Evolutionary conservation across 148 eudicot species (phyloP).

Genomic region (Camellia japonica): DNA sequence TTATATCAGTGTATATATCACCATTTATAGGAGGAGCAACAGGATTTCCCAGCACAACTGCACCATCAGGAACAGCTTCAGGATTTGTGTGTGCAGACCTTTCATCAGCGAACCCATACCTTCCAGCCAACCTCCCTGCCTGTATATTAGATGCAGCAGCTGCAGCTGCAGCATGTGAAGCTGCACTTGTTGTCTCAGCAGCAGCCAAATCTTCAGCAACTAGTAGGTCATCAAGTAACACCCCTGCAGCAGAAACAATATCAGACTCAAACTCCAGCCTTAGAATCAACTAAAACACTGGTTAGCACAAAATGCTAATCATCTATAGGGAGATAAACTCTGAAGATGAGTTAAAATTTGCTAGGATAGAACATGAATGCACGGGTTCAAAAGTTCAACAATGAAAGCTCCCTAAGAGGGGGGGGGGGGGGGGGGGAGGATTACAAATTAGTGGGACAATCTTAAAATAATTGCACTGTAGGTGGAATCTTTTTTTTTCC

Average conservation of each 20-base stretch:
- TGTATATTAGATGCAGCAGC: constrained; percentile 78
- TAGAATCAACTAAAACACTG: not conserved
- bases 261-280: constrained; percentile 2
- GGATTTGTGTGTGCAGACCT: constrained; percentile 44
- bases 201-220: constrained; percentile 98
- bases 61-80: constrained; percentile 68
- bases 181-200: constrained; percentile 88
- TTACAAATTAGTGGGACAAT: no score
- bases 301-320: not conserved
- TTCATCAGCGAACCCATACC: constrained; percentile 74
- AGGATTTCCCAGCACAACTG: constrained; percentile 86
- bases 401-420: not conserved
- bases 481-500: no score
- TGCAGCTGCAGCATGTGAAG: constrained; percentile 90
- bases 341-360: not conserved
- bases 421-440: no score
- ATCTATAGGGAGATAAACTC: not conserved
- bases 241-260: constrained; percentile 46
- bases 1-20: constrained; percentile 88
- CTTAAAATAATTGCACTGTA: no score
- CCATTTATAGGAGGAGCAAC: constrained; percentile 97
- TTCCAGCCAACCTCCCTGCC: constrained; percentile 61
- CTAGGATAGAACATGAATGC: not conserved
- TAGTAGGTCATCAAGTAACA: constrained; percentile 87
- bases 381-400: not conserved